Evolutionary conservation across 1,139 yeast genomes (phyloP).

Genomic region (Magnusiomyces starmeri): DNA sequence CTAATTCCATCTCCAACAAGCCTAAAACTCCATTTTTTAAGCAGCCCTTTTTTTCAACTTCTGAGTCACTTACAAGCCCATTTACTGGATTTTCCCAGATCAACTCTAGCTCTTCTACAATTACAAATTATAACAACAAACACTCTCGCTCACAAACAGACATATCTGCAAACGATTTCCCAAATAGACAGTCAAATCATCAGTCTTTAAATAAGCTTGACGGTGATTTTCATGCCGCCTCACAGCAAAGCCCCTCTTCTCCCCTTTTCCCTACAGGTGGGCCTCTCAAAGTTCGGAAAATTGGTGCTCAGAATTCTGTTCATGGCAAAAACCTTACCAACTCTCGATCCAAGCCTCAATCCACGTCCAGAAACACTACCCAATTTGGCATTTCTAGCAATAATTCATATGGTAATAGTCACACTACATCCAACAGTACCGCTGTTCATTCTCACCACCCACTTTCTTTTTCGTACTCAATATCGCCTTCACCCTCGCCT

Average conservation of each 20-base stretch:
- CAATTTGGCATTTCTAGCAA: too few species aligned
- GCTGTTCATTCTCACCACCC: conserved; percentile 12
- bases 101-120: conserved; percentile 3
- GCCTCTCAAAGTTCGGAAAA: conserved; percentile 5
- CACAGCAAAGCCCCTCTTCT: neutral
- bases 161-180: too few species aligned
- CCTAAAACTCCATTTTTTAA: conserved; percentile 13
- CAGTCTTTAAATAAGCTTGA: too few species aligned
- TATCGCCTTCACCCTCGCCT: conserved; percentile 16
- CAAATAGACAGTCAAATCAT: too few species aligned
- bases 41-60: conserved; percentile 13
- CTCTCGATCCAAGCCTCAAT: neutral
- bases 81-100: neutral
- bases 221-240: too few species aligned
- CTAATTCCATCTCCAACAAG: neutral
- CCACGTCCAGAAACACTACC: conserved; percentile 5
- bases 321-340: neutral
- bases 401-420: too few species aligned
- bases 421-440: neutral
- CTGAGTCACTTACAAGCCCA: conserved; percentile 6
- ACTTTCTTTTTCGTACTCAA: conserved; percentile 13
- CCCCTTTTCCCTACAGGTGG: neutral
- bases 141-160: too few species aligned
- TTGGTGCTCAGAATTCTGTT: neutral
- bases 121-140: too few species aligned